These are phyloP conservation scores for Mortierella sp. DNA, from an alignment of 371 early-diverging fungal species.

Conservation along the genomic window DNA sequence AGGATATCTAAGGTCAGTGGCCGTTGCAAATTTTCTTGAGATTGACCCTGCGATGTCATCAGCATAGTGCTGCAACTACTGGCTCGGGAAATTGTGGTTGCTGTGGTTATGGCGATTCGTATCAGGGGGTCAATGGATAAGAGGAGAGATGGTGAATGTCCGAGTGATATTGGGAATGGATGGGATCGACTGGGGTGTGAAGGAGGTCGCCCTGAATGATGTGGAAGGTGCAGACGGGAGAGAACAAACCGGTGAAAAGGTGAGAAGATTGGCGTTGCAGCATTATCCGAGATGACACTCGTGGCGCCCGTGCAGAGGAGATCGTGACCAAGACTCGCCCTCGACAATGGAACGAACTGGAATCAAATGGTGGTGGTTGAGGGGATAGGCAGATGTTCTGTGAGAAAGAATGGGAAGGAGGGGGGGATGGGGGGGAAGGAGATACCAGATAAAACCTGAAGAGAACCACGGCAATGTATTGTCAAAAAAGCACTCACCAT, in stretches of 20 bases:
- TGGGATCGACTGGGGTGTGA: background rate
- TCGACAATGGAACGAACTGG: constrained; percentile 10
- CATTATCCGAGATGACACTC: too few relatives aligned
- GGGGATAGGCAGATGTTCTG: constrained; percentile 15
- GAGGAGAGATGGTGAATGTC: constrained; percentile 3
- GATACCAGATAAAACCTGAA: too few relatives aligned
- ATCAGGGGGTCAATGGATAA: constrained; percentile 18
- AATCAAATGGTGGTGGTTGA: constrained; percentile 5
- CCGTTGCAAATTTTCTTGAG: constrained; percentile 25
- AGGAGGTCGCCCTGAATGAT: background rate
- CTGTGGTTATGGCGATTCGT: constrained; percentile 21
- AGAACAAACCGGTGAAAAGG: constrained; percentile 13
- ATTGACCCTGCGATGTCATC: constrained; percentile 18
- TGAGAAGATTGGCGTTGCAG: background rate
- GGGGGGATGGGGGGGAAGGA: constrained; percentile 3
- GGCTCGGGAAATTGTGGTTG: constrained; percentile 16
- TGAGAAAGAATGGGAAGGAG: constrained; percentile 11
- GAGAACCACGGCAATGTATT: too few relatives aligned
- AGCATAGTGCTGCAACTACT: constrained; percentile 11
- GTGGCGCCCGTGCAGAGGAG: constrained; percentile 10
- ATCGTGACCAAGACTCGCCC: background rate
- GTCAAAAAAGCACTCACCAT: too few relatives aligned
- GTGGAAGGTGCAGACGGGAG: background rate
- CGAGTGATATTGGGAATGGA: constrained; percentile 13
- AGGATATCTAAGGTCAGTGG: constrained; percentile 13